A percentile compares a stretch with the other conserved stretches of the same genome.
phyloP scores from a whole-genome alignment of 1,284 basidiomycete genomes.

The Ganoderma boninense region DNA sequence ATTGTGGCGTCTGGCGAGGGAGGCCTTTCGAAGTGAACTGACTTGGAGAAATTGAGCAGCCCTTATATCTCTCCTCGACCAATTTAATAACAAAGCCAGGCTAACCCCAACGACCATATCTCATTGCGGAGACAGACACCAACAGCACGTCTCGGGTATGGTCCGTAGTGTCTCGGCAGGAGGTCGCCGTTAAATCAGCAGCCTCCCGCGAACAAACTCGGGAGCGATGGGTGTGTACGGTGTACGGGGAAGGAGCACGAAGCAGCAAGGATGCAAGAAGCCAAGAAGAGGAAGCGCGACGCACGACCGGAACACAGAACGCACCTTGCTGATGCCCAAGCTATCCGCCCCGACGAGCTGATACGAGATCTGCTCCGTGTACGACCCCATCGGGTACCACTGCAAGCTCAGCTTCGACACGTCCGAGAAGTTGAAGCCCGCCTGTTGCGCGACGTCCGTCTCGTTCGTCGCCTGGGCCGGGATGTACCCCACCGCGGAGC shows the following conservation, averaged over 20 bases:
- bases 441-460: slow-evolving; percentile 58
- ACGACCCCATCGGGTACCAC: slow-evolving; percentile 65
- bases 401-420: slow-evolving; percentile 65
- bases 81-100: background rate
- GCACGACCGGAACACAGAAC: slow-evolving; percentile 17
- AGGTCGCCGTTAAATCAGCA: too few relatives aligned
- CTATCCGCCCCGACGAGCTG: slow-evolving; percentile 61
- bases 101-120: background rate
- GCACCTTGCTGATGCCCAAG: slow-evolving; percentile 60
- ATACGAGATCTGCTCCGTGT: slow-evolving; percentile 61
- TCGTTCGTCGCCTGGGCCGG: slow-evolving; percentile 79
- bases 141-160: too few relatives aligned
- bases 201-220: too few relatives aligned
- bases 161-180: too few relatives aligned
- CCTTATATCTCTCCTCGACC: background rate
- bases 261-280: background rate
- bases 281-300: background rate
- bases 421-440: slow-evolving; percentile 61
- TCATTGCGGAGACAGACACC: too few relatives aligned
- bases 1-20: too few relatives aligned
- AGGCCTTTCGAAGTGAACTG: too few relatives aligned
- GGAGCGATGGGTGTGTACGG: too few relatives aligned
- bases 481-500: slow-evolving; percentile 56
- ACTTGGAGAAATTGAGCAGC: too few relatives aligned
- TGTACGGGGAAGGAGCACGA: too few relatives aligned